Evolutionary conservation across 2,329 filamentous ascomycete species (phyloP), one percentile per base, ranked within the genome.

Genomic region (Cordyceps cicadae): DNA sequence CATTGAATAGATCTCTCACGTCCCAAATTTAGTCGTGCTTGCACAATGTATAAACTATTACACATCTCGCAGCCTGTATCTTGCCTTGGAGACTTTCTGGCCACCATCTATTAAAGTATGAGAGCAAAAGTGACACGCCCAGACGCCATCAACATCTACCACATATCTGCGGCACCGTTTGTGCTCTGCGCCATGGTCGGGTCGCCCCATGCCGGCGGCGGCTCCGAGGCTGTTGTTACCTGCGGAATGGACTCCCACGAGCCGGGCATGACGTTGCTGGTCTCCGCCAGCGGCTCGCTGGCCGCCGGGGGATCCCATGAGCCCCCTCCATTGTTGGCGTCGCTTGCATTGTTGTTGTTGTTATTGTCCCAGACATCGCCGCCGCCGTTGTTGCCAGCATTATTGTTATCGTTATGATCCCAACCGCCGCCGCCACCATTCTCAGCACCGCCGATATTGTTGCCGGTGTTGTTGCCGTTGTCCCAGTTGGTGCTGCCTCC

Each of bases 221-320:
- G 53, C 6, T 14, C 12, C n/a, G 14, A 53, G 17, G 52, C 24
- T 26, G 39, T 17, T n/a, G 39, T 17, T 43, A 4, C 15, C 5
- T 5, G 5, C 39, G 49, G 29, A 17, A 51, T 51, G 4, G 37
- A 6, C 3, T 53, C 29, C 2, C 66, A 54, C 9, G 61, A 32
- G 0, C 37, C 72, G 14, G 73, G 73, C 70, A 73, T 72, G 34
- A 70, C 66, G 34, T 70, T 72, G 61, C 21, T 63, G 39, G 41
- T 34, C 41, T 43, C 48, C n/a, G 43, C 46, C 58, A 17, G 34
- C 43, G 46, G 43, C 29, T 49, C 58, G 41, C 17, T 46, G 21
- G 34, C 39, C 5, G 29, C 15, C 21, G 21, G 12, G 19, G 12
- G 17, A 12, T 50, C 26, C 52, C 52, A 54, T 9, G 52, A n/a